These are phyloP conservation scores for Diaporthe vaccinii DNA, from an alignment of 2,329 filamentous ascomycete genomes.

Conservation along the genomic window DNA sequence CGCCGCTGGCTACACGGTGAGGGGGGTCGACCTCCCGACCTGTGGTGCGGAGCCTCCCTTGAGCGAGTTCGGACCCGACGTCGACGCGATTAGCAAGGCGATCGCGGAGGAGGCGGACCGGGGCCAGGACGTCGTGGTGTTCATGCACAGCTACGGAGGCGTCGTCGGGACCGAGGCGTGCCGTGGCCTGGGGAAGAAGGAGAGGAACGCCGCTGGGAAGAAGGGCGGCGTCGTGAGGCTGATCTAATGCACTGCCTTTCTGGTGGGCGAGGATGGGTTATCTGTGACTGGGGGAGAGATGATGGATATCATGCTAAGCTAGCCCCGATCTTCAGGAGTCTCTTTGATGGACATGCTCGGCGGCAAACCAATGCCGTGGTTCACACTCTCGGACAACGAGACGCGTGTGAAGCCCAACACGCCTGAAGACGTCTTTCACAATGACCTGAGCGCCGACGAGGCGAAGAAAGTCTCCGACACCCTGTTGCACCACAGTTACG, in stretches of 20 bases:
- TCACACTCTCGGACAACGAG: not conserved
- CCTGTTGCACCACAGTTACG: conserved; percentile 21
- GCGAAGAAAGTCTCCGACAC: not conserved
- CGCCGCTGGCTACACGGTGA: conserved; percentile 13
- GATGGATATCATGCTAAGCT: not conserved
- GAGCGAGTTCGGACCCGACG: conserved; percentile 17
- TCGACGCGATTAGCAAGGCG: not conserved
- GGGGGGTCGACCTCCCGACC: conserved; percentile 17
- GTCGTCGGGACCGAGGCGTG: conserved; percentile 29
- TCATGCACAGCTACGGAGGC: conserved; percentile 36
- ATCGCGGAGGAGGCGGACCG: conserved; percentile 19
- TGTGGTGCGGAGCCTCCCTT: conserved; percentile 21
- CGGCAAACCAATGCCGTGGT: not conserved
- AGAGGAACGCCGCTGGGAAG: conserved; percentile 13
- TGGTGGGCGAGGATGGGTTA: conserved; percentile 25
- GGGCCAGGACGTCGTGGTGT: conserved; percentile 29
- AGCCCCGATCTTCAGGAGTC: not conserved
- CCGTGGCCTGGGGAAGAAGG: conserved; percentile 25
- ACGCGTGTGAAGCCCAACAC: not conserved
- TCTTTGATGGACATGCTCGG: not conserved
- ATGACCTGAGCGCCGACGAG: conserved; percentile 26
- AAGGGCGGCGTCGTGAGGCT: conserved; percentile 20
- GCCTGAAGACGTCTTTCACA: conserved; percentile 16
- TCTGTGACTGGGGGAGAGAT: not conserved
- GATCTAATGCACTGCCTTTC: conserved; percentile 30